Evolutionary conservation across 2,329 filamentous ascomycete species (phyloP).

Genomic region (Fusarium oligoseptatum): DNA sequence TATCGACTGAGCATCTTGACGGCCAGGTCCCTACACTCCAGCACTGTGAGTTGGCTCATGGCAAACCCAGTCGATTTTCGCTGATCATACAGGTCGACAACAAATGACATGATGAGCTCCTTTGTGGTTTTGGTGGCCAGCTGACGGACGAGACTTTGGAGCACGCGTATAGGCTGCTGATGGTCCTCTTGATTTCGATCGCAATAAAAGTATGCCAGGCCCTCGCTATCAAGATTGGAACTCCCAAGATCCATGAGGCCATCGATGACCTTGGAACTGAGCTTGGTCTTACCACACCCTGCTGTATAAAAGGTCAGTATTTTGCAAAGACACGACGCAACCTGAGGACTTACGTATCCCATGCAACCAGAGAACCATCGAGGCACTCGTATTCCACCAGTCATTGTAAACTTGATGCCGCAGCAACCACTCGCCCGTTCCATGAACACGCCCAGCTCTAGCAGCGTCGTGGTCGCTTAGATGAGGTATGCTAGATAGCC

Average conservation of each 20-base stretch:
- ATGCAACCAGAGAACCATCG: constrained; percentile 9
- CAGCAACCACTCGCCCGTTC: constrained; percentile 20
- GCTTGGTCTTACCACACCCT: constrained; percentile 29
- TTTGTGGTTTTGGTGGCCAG: constrained; percentile 4
- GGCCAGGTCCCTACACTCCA: constrained; percentile 22
- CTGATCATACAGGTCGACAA: constrained; percentile 4
- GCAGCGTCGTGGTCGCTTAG: constrained; percentile 24
- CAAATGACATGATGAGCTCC: not conserved
- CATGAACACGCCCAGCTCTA: constrained; percentile 8
- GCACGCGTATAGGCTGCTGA: constrained; percentile 15
- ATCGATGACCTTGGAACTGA: constrained; percentile 23
- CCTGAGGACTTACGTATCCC: constrained; percentile 18
- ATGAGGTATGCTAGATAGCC: constrained; percentile 23
- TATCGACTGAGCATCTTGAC: constrained; percentile 16
- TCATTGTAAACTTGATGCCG: constrained; percentile 8
- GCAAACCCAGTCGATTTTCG: constrained; percentile 13
- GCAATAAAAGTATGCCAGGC: constrained; percentile 37
- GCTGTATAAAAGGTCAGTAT: constrained; percentile 7
- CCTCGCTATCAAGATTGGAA: not conserved
- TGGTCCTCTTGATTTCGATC: constrained; percentile 18
- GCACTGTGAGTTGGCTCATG: not conserved
- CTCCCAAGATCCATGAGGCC: not conserved
- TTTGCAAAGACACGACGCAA: too few species aligned
- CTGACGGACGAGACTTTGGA: constrained; percentile 34
- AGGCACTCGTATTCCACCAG: constrained; percentile 7